phyloP scores from a whole-genome alignment of 2,329 filamentous ascomycete genomes.

The Hypoxylon sp. region DNA sequence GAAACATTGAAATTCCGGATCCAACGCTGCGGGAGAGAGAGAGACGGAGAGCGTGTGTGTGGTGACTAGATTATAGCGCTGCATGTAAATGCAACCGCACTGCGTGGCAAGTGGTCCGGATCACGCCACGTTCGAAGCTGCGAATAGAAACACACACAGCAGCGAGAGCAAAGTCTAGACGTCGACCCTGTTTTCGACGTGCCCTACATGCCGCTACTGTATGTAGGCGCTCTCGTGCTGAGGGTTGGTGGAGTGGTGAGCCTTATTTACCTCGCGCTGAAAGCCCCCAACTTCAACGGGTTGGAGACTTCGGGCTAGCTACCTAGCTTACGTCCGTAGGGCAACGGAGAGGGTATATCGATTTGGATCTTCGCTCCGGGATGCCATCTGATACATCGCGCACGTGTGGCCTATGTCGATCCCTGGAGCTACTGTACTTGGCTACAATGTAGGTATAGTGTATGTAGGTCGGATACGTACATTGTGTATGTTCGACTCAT shows the following conservation, averaged over 20 bases:
- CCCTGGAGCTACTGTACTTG: slow-evolving; percentile 16
- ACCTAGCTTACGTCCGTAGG: slow-evolving; percentile 7
- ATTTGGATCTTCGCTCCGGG: slow-evolving; percentile 15
- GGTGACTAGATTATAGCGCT: slow-evolving; percentile 12
- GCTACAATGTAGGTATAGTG: no score
- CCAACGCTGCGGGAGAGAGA: slow-evolving; percentile 34
- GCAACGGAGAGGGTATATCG: slow-evolving; percentile 16
- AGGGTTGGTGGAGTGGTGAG: slow-evolving; percentile 3
- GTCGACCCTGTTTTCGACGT: slow-evolving; percentile 22
- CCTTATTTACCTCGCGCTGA: slow-evolving; percentile 26
- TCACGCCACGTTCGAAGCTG: slow-evolving; percentile 26
- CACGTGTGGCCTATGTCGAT: slow-evolving; percentile 13
- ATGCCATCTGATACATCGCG: not conserved
- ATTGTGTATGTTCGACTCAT: slow-evolving; percentile 19
- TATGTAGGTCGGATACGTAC: no score
- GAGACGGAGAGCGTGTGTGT: no score
- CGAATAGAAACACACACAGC: slow-evolving; percentile 3
- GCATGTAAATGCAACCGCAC: slow-evolving; percentile 37
- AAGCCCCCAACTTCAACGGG: slow-evolving; percentile 21
- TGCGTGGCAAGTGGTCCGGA: slow-evolving; percentile 32
- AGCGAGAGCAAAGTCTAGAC: slow-evolving; percentile 24
- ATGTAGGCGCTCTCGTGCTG: not conserved
- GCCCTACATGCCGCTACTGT: slow-evolving; percentile 7
- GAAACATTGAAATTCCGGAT: slow-evolving; percentile 25
- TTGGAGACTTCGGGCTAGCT: not conserved